Evolutionary conservation across 1,284 basidiomycete species (phyloP).

Genomic region (Malassezia equina): DNA sequence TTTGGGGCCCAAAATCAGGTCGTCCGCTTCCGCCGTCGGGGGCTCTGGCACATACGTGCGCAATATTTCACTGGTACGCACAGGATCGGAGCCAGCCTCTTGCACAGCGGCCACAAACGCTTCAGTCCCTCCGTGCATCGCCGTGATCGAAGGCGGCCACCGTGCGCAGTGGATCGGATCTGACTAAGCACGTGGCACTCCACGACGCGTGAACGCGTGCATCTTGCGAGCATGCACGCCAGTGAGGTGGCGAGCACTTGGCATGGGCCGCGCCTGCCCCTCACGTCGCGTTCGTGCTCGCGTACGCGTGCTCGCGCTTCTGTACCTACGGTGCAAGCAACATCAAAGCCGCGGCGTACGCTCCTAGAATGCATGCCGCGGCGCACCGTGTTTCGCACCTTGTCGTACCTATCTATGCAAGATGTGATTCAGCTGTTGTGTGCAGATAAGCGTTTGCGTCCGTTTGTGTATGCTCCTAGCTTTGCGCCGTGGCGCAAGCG

Average conservation of each 20-base stretch:
- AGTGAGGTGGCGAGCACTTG: not conserved
- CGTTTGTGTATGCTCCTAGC: constrained; percentile 22
- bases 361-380: constrained; percentile 36
- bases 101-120: not conserved
- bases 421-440: constrained; percentile 24
- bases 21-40: not conserved
- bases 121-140: not conserved
- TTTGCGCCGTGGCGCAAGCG: constrained; percentile 35
- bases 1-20: constrained; percentile 1
- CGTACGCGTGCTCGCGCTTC: not conserved
- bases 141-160: not conserved
- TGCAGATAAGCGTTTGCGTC: constrained; percentile 27
- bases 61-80: not conserved
- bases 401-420: constrained; percentile 24
- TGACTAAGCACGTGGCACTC: not conserved
- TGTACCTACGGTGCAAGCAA: not conserved
- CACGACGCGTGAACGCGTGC: not conserved
- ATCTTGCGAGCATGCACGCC: not conserved
- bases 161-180: not conserved
- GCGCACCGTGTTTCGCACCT: constrained; percentile 27
- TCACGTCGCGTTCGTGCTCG: not conserved
- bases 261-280: constrained; percentile 3
- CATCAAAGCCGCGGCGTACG: constrained; percentile 19
- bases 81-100: not conserved
- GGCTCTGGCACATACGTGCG: not conserved